Evolutionary conservation across 306 rosid genomes (phyloP), one percentile per base, ranked within the genome.

Genomic region (Prunus dulcis): DNA sequence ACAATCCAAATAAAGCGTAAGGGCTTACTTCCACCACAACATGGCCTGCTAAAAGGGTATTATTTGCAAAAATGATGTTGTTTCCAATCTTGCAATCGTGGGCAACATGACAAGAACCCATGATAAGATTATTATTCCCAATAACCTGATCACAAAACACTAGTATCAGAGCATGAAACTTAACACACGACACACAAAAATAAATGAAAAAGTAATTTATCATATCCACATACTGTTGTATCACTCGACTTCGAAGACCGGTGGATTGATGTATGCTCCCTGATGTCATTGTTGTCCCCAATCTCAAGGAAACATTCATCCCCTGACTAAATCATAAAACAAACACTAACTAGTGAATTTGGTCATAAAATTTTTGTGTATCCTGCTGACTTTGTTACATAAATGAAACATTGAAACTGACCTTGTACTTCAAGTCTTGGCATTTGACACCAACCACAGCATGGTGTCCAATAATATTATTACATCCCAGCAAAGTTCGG

Each of bases 41-140:
- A 81, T 90, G 97, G 51, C 99, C 97, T 51, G 92, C 99, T 43
- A 95, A 88, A 74, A 90, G 95, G 55, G 99, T 95, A 69, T 79
- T 88, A 67, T 95, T 95, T 20, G 97, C 99, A 80, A 95, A 87
- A 80, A 95, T 92, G 78, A 88, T 87, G 80, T 77, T 71, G 86
- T 79, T 84, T 30, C 99, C 97, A 57, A 95, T 73, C 86, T 92
- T 95, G 87, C 97, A 95, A 78, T 95, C 97, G 74, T 92, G 97
- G 76, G 99, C 99, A 80, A 95, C 88, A 84, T 90, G 99, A 87
- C 96, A 89, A 62, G 96, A 89, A 63, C 99, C 99, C 99, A 95
- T 95, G 64, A 95, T 90, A 58, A 95, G 93, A 90, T 95, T 95
- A 76, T 78, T 85, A 62, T 89, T 84, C 22, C 99, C 96, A 82